Evolutionary conservation across 1,284 basidiomycete species (phyloP), one percentile per base, ranked within the genome.

Genomic region (Athelia psychrophila): DNA sequence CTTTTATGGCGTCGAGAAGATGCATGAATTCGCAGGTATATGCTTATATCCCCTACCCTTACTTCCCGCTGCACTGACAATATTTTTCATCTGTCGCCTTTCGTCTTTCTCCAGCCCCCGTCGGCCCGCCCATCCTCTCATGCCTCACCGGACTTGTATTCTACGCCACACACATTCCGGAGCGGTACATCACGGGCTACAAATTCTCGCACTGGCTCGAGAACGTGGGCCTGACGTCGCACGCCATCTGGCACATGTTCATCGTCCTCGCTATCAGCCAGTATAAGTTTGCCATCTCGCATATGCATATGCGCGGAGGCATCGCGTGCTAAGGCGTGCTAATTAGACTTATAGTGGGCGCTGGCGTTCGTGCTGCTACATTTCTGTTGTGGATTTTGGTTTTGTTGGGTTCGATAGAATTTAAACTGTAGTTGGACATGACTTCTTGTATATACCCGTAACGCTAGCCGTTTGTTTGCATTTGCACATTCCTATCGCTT

Each of bases 161-260:
- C 69, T 96, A 95, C 68, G 84, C 84, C 1, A 79, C 84, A 49
- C 89, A 91, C 63, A 84, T 90, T 63, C 91, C 90, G 2, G 90
- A 92, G 64, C 77, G 88, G 50, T 73, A 79, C 51, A 67, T 87
- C 42, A 76, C 80, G 22, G 38, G n/a, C 8, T 18, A 42, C 16
- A 6, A n/a, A n/a, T 22, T 42, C n/a, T 77, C 75, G 10, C 69
- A 67, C 38, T 72, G 76, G 65, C 75, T 91, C 49, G 88, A 92
- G 67, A 75, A 73, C 66, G 77, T 86, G 51, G 90, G 91, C 4
- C 79, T 79, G 36, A 85, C 85, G 33, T 91, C 87, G 44, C 93
- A 96, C 69, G 87, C 88, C 55, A 86, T 94, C 53, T 96, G 93
- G 93, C 93, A 95, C 64, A 75, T 79, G 35, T 90, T 87, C 57